Conservation (phyloP, 306 rosid species). For the Heteromeles arbutifolia region DNA sequence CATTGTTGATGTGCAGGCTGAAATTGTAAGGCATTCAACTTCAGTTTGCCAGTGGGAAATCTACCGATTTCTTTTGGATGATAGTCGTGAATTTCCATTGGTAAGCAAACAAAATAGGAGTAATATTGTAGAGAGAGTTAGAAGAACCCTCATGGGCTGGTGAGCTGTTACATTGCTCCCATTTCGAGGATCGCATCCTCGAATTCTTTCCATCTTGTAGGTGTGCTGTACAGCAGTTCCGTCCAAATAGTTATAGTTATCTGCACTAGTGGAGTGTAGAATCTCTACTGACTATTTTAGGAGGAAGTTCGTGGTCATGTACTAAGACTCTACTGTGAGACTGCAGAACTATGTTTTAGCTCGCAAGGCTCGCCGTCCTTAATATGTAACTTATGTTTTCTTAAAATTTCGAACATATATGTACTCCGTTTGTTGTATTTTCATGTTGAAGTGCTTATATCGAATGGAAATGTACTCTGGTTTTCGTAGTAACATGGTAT, state of each 20-base stretch:
- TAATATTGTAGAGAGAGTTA: slow-evolving; percentile 67
- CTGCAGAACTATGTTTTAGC: slow-evolving; percentile 1
- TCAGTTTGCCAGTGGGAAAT: slow-evolving; percentile 80
- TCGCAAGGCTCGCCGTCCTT: not conserved
- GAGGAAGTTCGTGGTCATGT: slow-evolving; percentile 4
- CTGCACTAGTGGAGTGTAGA: not conserved
- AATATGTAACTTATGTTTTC: not conserved
- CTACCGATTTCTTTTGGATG: slow-evolving; percentile 74
- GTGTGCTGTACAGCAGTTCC: not conserved
- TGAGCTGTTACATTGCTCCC: slow-evolving; percentile 23
- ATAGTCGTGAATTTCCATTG: slow-evolving; percentile 51
- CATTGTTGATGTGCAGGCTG: slow-evolving; percentile 44
- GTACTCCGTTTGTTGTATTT: not conserved
- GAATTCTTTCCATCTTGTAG: not conserved
- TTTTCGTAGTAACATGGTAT: not conserved
- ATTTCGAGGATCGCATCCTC: not conserved
- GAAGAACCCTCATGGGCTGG: slow-evolving; percentile 84
- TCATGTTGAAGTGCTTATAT: not conserved
- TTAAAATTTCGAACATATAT: not conserved
- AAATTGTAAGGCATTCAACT: slow-evolving; percentile 70
- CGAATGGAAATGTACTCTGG: not conserved
- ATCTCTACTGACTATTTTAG: not conserved
- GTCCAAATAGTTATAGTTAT: not conserved
- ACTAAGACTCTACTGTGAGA: not conserved
- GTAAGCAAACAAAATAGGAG: slow-evolving; percentile 50